These are phyloP conservation scores for Pythium insidiosum DNA, from an alignment of 352 stramenopile genomes.

Conservation along the genomic window DNA sequence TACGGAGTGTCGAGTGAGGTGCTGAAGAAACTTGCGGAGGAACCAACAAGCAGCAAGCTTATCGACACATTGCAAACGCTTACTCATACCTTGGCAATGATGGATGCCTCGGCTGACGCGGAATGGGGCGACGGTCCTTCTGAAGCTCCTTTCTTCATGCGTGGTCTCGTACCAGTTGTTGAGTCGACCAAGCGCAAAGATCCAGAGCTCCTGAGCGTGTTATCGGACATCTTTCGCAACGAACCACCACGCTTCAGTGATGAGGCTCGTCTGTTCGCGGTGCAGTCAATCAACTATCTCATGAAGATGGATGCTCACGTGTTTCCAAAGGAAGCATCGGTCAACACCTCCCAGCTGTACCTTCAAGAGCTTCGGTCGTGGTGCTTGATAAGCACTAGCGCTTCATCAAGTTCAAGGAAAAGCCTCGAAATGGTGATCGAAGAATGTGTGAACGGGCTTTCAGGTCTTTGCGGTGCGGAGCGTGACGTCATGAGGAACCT, in stretches of 20 bases:
- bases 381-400: conserved; percentile 5
- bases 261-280: conserved; percentile 46
- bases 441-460: conserved; percentile 70
- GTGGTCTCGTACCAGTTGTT: conserved; percentile 47
- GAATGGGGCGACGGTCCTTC: conserved; percentile 45
- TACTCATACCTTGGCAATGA: conserved; percentile 80
- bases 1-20: conserved; percentile 67
- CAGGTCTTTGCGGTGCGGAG: conserved; percentile 50
- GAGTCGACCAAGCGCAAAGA: conserved; percentile 40
- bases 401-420: conserved; percentile 7
- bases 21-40: conserved; percentile 38
- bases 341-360: conserved; percentile 49
- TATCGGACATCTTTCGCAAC: conserved; percentile 44
- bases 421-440: conserved; percentile 68
- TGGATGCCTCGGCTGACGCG: conserved; percentile 70
- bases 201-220: conserved; percentile 37
- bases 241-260: conserved; percentile 23
- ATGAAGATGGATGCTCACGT: conserved; percentile 74
- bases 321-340: conserved; percentile 33
- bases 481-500: conserved; percentile 45
- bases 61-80: conserved; percentile 64
- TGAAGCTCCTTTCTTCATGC: conserved; percentile 42
- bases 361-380: conserved; percentile 36
- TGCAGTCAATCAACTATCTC: conserved; percentile 83
- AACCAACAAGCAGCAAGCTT: conserved; percentile 41